A percentile compares a stretch with the other conserved stretches of the same genome.
Conservation (phyloP, 2,329 filamentous ascomycete genomes). For the Hypoxylon sp. region DNA sequence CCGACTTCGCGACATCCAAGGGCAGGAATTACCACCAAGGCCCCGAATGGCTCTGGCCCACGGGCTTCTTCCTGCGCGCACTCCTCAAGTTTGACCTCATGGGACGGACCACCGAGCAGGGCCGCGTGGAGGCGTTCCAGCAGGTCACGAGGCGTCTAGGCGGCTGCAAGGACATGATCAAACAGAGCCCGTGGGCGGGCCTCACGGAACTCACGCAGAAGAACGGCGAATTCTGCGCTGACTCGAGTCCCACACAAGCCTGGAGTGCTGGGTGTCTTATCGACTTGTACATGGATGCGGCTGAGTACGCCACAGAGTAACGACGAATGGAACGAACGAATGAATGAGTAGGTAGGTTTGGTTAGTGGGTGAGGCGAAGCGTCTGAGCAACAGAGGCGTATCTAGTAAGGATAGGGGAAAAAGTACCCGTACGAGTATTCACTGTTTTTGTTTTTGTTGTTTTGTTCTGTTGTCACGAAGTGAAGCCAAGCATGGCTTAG, state of each 20-base stretch:
- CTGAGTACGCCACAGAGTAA: slow-evolving; percentile 58
- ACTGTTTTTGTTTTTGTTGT: neutral
- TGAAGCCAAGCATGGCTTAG: slow-evolving; percentile 8
- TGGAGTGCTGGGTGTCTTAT: slow-evolving; percentile 97
- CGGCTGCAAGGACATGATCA: slow-evolving; percentile 88
- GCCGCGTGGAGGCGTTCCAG: slow-evolving; percentile 90
- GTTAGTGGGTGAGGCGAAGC: neutral
- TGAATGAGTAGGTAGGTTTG: neutral
- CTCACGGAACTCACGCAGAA: slow-evolving; percentile 95
- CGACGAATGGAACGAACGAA: neutral
- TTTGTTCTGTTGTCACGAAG: neutral
- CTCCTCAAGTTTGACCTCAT: slow-evolving; percentile 90
- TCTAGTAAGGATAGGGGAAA: neutral
- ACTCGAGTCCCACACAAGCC: slow-evolving; percentile 95
- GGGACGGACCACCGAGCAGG: slow-evolving; percentile 74
- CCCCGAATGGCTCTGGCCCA: slow-evolving; percentile 98
- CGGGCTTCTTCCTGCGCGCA: slow-evolving; percentile 93
- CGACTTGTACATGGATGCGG: slow-evolving; percentile 94
- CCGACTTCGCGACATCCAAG: slow-evolving; percentile 92
- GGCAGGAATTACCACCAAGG: slow-evolving; percentile 98
- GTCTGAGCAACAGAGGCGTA: slow-evolving; percentile 3
- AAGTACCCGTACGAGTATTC: neutral
- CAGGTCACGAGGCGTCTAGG: slow-evolving; percentile 88
- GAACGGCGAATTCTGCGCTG: slow-evolving; percentile 83
- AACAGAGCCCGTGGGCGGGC: slow-evolving; percentile 87